Conservation (phyloP, 176 grass and related monocot genomes). For the Eleusine coracana region DNA sequence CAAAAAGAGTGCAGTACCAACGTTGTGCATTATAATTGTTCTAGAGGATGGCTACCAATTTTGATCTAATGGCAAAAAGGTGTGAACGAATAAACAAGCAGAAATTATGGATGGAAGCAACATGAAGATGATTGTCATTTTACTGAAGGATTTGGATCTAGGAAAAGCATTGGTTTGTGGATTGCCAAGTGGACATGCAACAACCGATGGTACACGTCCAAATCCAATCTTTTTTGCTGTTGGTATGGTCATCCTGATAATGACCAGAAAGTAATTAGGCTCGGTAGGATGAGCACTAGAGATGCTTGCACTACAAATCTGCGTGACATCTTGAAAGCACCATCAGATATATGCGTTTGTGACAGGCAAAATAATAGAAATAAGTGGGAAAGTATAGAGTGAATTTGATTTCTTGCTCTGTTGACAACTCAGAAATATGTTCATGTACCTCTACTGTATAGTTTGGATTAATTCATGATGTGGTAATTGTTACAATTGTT, state of each 20-base stretch:
- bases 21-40: not conserved
- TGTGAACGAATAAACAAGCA: not conserved
- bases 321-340: not conserved
- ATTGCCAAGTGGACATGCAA: not conserved
- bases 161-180: not conserved
- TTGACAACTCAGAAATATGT: too few relatives aligned
- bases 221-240: not conserved
- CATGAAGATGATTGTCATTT: too few relatives aligned
- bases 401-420: too few relatives aligned
- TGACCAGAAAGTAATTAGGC: slow-evolving; percentile 19
- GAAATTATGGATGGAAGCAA: not conserved
- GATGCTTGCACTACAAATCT: not conserved
- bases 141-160: not conserved
- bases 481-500: not conserved
- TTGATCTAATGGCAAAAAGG: not conserved
- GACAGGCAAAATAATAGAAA: too few relatives aligned
- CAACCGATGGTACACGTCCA: not conserved
- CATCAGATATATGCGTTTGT: not conserved
- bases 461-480: not conserved
- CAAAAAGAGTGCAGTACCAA: not conserved
- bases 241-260: slow-evolving; percentile 21
- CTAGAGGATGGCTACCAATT: not conserved
- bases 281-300: not conserved
- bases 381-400: too few relatives aligned
- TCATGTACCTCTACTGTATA: too few relatives aligned